A percentile compares a stretch with the other conserved stretches of the same genome.
phyloP scores from a whole-genome alignment of 2,329 filamentous ascomycete species.

The Scytalidium lignicola region DNA sequence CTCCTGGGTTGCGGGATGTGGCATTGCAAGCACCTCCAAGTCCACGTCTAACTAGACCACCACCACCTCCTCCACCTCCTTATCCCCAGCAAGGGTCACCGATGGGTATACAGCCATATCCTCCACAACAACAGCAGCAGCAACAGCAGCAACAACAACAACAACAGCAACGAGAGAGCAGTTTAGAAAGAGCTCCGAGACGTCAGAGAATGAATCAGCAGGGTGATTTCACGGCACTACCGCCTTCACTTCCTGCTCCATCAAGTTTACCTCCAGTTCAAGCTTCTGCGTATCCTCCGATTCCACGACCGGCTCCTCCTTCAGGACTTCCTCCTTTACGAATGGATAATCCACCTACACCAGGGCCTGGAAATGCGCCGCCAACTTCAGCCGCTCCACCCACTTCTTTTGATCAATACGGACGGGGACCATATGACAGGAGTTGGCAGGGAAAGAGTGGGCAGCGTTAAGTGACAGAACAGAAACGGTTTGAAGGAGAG shows the following conservation, averaged over 20 bases:
- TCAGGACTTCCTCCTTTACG: constrained; percentile 23
- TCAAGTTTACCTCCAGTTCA: constrained; percentile 24
- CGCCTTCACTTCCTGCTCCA: constrained; percentile 23
- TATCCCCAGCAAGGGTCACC: background rate
- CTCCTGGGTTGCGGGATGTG: constrained; percentile 49
- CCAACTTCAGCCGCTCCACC: constrained; percentile 15
- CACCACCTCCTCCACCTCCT: constrained; percentile 8
- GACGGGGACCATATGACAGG: constrained; percentile 19
- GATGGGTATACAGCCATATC: constrained; percentile 10
- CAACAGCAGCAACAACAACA: background rate
- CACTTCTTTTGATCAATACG: constrained; percentile 20
- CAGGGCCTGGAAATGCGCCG: constrained; percentile 7
- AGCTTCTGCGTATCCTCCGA: constrained; percentile 13
- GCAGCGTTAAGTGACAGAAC: constrained; percentile 10
- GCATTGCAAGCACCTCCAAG: constrained; percentile 48
- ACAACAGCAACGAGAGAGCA: constrained; percentile 3
- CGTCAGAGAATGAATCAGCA: constrained; percentile 25
- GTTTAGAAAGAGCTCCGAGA: constrained; percentile 22
- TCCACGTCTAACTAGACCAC: constrained; percentile 30
- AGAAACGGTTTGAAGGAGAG: too few species aligned
- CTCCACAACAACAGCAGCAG: constrained; percentile 1
- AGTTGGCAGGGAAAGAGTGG: constrained; percentile 21
- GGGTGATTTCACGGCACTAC: constrained; percentile 21
- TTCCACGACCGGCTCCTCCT: constrained; percentile 13
- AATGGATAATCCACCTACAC: constrained; percentile 18